Evolutionary conservation across 2,329 filamentous ascomycete species (phyloP).

Genomic region (Plenodomus tracheiphilus): DNA sequence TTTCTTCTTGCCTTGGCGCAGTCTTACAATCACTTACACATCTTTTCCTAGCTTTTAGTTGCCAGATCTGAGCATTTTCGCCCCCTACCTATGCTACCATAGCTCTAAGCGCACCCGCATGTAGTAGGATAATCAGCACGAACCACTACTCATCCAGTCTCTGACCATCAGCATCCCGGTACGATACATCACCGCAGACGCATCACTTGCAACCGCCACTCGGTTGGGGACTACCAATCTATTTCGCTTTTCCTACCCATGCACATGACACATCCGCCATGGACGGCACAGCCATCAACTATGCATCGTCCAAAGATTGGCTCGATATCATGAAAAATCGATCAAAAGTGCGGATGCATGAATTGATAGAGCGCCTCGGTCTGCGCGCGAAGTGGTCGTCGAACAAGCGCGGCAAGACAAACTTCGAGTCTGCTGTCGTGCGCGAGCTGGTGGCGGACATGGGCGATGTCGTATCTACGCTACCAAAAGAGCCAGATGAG

Average conservation of each 20-base stretch:
- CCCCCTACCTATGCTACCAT: too few species aligned
- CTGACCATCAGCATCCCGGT: constrained; percentile 1
- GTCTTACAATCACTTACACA: constrained; percentile 1
- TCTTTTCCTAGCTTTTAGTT: background rate
- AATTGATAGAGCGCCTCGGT: constrained; percentile 41
- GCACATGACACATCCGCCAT: constrained; percentile 16
- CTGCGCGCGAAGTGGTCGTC: constrained; percentile 42
- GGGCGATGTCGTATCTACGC: constrained; percentile 34
- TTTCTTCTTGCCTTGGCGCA: constrained; percentile 6
- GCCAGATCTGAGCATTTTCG: constrained; percentile 4
- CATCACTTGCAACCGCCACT: background rate
- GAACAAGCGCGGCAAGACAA: constrained; percentile 44
- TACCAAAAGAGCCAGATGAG: constrained; percentile 41
- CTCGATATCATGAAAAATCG: constrained; percentile 44
- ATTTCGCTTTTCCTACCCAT: constrained; percentile 4
- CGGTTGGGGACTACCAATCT: background rate
- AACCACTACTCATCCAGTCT: constrained; percentile 5
- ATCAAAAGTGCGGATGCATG: constrained; percentile 42
- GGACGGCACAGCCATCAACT: constrained; percentile 31
- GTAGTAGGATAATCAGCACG: constrained; percentile 17
- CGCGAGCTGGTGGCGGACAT: constrained; percentile 41
- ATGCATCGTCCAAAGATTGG: constrained; percentile 41
- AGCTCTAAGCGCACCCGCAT: constrained; percentile 14
- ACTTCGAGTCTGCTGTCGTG: constrained; percentile 41
- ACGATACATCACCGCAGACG: background rate